A percentile compares a stretch with the other conserved stretches of the same genome.
These are phyloP conservation scores for Metrosideros polymorpha DNA, from an alignment of 441 rosid species.

Conservation along the genomic window DNA sequence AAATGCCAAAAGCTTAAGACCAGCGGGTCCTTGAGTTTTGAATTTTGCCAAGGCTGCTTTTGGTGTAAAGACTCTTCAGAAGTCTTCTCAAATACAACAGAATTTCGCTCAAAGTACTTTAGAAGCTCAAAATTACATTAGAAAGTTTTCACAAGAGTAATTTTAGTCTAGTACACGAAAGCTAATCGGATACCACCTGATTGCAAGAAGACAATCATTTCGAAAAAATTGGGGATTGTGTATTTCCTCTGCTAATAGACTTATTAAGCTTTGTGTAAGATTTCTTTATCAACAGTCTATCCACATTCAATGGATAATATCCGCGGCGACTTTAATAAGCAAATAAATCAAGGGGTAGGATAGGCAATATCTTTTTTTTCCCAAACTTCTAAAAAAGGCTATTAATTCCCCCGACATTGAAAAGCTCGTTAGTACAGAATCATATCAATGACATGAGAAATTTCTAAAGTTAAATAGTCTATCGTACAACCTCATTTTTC, in stretches of 20 bases:
- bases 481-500: neutral
- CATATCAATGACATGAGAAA: neutral
- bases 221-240: neutral
- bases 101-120: no score
- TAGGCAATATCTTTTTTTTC: neutral
- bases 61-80: neutral
- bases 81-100: no score
- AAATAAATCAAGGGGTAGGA: neutral
- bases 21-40: neutral
- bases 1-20: neutral
- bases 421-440: neutral
- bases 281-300: neutral
- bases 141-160: no score
- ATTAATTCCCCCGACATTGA: neutral
- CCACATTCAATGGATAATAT: neutral
- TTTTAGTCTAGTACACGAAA: neutral
- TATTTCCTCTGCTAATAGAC: neutral
- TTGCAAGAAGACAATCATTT: neutral
- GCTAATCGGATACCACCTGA: neutral
- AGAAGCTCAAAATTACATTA: no score
- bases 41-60: neutral
- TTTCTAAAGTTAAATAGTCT: neutral
- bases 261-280: neutral
- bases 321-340: neutral
- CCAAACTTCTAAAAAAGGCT: neutral